phyloP scores from a whole-genome alignment of 1,284 basidiomycete species.

The Termitomyces sp. region DNA sequence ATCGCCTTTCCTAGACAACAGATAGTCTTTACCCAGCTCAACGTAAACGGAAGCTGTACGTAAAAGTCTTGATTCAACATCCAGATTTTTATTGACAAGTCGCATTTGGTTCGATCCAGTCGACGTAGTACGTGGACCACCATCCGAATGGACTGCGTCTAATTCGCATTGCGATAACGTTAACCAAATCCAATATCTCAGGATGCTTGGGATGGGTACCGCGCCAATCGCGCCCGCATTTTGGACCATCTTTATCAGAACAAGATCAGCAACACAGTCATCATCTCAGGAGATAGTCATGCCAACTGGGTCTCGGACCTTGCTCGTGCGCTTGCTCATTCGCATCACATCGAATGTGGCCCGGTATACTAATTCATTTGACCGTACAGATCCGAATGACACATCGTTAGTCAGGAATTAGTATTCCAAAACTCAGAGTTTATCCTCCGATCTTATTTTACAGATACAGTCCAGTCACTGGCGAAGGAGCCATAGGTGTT shows the following conservation, averaged over 20 bases:
- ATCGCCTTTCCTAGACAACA: not conserved
- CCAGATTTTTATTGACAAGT: not conserved
- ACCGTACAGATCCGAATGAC: not conserved
- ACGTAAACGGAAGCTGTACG: not conserved
- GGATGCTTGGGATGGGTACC: conserved; percentile 3
- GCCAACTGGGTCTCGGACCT: conserved; percentile 61
- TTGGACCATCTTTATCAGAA: conserved; percentile 51
- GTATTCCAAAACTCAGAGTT: not conserved
- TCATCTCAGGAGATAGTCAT: conserved; percentile 63
- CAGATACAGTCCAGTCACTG: not conserved
- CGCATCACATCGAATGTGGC: too few relatives aligned
- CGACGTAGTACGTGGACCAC: not conserved
- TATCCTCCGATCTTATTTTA: not conserved
- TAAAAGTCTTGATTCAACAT: not conserved
- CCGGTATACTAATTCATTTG: not conserved
- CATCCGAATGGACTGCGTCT: too few relatives aligned
- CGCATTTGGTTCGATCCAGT: not conserved
- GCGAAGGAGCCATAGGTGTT: not conserved
- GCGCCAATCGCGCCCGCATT: not conserved
- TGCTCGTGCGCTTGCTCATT: conserved; percentile 31
- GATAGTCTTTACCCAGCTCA: not conserved
- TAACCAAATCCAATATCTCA: not conserved
- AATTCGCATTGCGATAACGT: not conserved
- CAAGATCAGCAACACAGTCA: conserved; percentile 53
- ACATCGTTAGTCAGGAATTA: not conserved